A percentile compares a stretch with the other conserved stretches of the same genome.
phyloP scores from a whole-genome alignment of 495 filamentous ascomycete species.

The Polyplosphaeria fusca region DNA sequence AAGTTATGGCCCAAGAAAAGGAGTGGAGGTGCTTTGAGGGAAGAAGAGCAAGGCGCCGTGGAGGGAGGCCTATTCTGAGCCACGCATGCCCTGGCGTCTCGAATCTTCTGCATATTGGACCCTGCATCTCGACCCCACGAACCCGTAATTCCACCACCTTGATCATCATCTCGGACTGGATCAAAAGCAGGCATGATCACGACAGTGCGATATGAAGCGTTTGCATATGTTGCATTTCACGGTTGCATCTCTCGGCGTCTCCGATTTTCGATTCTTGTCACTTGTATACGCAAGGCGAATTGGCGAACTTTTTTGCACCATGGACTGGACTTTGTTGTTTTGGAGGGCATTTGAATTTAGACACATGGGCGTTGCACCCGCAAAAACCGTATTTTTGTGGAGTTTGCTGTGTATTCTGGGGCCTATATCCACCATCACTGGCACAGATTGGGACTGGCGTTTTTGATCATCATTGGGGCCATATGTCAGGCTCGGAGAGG shows the following conservation, averaged over 20 bases:
- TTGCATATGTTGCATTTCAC: conserved; percentile 21
- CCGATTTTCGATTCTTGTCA: background rate
- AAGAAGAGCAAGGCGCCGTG: conserved; percentile 31
- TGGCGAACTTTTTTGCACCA: conserved; percentile 3
- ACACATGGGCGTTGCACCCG: background rate
- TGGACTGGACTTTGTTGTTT: background rate
- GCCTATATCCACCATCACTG: background rate
- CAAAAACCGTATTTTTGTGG: background rate
- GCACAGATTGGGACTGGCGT: background rate
- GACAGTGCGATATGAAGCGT: conserved; percentile 8
- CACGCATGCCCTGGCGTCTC: no score
- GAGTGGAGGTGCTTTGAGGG: conserved; percentile 27
- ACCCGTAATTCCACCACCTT: no score
- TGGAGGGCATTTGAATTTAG: conserved; percentile 2
- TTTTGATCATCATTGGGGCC: background rate
- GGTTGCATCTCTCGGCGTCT: conserved; percentile 22
- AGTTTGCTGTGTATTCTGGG: background rate
- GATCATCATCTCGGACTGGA: background rate
- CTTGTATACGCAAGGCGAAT: conserved; percentile 14
- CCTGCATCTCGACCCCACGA: no score
- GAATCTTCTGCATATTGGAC: no score
- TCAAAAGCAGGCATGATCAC: conserved; percentile 16
- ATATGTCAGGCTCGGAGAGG: background rate
- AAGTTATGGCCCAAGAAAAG: conserved; percentile 32
- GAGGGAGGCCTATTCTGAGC: conserved; percentile 34